Percentiles rank a stretch among this genome's conserved stretches.
Conservation (phyloP, 768 basidiomycete species). For the Ramaria rubella region DNA sequence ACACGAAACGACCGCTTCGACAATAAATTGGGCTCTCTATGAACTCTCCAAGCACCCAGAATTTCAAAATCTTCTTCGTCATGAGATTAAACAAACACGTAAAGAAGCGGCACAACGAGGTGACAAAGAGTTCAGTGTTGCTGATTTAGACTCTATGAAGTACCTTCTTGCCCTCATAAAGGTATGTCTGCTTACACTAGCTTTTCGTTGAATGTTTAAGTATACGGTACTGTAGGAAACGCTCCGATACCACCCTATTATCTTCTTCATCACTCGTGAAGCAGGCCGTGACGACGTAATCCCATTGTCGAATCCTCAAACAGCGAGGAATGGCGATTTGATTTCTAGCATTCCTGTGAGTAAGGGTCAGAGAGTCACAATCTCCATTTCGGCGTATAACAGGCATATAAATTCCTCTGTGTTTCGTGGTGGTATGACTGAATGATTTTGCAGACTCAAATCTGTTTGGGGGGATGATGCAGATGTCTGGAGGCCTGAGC, state of each 20-base stretch:
- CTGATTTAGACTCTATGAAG: conserved; percentile 38
- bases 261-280: conserved; percentile 20
- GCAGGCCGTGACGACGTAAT: conserved; percentile 38
- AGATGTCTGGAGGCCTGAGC: conserved; percentile 50
- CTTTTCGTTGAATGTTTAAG: neutral
- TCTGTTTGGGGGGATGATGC: too few species aligned
- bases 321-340: conserved; percentile 19
- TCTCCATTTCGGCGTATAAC: conserved; percentile 43
- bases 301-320: conserved; percentile 31
- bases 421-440: conserved; percentile 44
- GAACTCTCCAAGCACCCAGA: conserved; percentile 32
- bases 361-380: conserved; percentile 41
- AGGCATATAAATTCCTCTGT: conserved; percentile 29
- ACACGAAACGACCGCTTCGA: conserved; percentile 43
- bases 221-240: conserved; percentile 34
- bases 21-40: conserved; percentile 37
- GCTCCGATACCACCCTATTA: conserved; percentile 29
- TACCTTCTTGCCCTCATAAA: conserved; percentile 31
- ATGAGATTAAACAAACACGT: conserved; percentile 27
- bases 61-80: conserved; percentile 33
- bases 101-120: conserved; percentile 9
- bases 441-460: too few species aligned
- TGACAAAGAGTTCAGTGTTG: conserved; percentile 25
- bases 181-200: conserved; percentile 9
- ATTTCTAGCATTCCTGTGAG: conserved; percentile 36